phyloP scores from a whole-genome alignment of 2,329 filamentous ascomycete genomes.

The Colletotrichum aenigma region DNA sequence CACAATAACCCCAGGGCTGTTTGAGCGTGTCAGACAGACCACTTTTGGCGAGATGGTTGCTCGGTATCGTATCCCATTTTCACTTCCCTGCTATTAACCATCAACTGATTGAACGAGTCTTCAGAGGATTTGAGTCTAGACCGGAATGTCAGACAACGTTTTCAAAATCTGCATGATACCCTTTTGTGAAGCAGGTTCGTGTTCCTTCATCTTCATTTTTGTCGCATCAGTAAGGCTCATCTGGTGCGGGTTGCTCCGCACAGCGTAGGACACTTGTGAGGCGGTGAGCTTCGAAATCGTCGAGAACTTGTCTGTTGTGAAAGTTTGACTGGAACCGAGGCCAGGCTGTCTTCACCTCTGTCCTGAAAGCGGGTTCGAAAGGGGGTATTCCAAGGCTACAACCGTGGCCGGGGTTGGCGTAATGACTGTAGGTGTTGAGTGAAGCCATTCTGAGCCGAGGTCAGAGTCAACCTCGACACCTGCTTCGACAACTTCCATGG shows the following conservation, averaged over 20 bases:
- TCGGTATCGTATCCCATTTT: background rate
- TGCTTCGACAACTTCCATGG: background rate
- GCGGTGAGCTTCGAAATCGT: background rate
- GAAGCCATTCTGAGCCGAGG: background rate
- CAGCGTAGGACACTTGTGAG: background rate
- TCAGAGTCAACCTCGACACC: accelerated
- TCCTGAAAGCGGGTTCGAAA: too few species aligned
- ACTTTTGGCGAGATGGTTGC: too few species aligned
- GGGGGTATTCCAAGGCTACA: too few species aligned
- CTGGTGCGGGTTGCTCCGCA: too few species aligned
- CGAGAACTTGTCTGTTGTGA: background rate
- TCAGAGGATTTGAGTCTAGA: background rate
- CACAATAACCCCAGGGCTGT: too few species aligned
- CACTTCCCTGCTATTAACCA: background rate
- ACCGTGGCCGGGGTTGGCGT: too few species aligned
- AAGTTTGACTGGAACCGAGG: too few species aligned
- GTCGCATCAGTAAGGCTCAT: background rate
- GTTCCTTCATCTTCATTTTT: background rate
- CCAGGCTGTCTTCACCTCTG: too few species aligned
- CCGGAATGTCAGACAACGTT: background rate
- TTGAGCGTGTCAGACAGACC: too few species aligned
- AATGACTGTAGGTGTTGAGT: accelerated
- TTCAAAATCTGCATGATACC: background rate
- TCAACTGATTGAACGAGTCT: too few species aligned
- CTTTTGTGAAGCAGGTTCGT: background rate